Evolutionary conservation across 331 rosid genomes (phyloP).

Genomic region (Telfairia occidentalis): DNA sequence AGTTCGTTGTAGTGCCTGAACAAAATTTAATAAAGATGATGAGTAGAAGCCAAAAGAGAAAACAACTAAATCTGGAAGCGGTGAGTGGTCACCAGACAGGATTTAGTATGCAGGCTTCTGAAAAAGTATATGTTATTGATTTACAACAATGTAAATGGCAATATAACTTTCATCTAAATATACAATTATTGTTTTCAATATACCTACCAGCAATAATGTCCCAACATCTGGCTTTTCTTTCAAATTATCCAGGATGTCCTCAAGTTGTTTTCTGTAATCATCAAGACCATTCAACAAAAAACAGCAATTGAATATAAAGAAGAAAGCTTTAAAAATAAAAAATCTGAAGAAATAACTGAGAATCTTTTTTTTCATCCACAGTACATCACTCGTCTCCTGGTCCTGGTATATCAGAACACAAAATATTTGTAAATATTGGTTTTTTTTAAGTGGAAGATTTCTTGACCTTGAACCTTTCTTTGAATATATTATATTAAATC

Average conservation of each 20-base stretch:
- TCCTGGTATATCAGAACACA: neutral
- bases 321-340: neutral
- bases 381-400: neutral
- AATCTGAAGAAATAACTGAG: neutral
- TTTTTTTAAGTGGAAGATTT: neutral
- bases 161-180: neutral
- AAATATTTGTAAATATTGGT: neutral
- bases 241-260: conserved; percentile 72
- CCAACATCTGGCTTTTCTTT: conserved; percentile 97
- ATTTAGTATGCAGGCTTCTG: neutral
- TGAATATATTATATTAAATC: neutral
- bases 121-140: neutral
- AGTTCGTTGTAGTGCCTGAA: conserved; percentile 91
- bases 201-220: conserved; percentile 58
- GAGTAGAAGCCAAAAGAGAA: conserved; percentile 19
- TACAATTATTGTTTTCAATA: neutral
- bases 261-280: conserved; percentile 82
- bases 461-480: neutral
- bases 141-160: neutral
- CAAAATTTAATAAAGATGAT: conserved; percentile 13
- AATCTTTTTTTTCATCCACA: neutral
- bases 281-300: conserved; percentile 18
- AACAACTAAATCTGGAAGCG: conserved; percentile 9
- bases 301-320: neutral
- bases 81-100: conserved; percentile 12